phyloP scores from a whole-genome alignment of 192 early-diverging fungal species.

The Paraglomus occultum region DNA sequence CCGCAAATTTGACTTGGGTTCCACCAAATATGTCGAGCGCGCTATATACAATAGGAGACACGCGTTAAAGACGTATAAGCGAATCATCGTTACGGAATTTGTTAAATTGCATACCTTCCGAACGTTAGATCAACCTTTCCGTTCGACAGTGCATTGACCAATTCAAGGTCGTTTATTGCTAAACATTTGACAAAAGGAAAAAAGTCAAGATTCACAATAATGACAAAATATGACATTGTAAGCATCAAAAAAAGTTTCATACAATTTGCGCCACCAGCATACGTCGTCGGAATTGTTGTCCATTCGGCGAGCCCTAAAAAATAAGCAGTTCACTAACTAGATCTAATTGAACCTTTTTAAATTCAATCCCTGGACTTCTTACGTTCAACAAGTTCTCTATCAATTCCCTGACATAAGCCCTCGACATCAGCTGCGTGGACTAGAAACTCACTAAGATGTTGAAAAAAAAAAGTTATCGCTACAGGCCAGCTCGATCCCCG shows the following conservation, averaged over 20 bases:
- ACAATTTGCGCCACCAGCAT: constrained; percentile 88
- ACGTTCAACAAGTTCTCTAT: constrained; percentile 78
- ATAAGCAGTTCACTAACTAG: background rate
- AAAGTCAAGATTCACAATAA: background rate
- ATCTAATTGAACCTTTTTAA: background rate
- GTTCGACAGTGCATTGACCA: constrained; percentile 75
- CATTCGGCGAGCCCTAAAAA: constrained; percentile 69
- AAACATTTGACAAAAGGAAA: constrained; percentile 10
- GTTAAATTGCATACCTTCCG: constrained; percentile 61
- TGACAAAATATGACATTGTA: background rate
- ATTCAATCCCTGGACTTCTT: constrained; percentile 10
- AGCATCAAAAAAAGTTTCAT: constrained; percentile 23
- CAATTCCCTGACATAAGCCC: constrained; percentile 93
- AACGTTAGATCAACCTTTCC: constrained; percentile 92
- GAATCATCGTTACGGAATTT: background rate
- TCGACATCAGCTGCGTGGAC: constrained; percentile 99
- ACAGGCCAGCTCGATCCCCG: too few species aligned
- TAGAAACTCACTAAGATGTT: constrained; percentile 75
- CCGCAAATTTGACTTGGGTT: constrained; percentile 69
- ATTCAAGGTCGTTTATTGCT: constrained; percentile 66
- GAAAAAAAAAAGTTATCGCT: constrained; percentile 10
- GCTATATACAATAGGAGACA: constrained; percentile 40
- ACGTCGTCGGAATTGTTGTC: constrained; percentile 87
- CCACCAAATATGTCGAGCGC: constrained; percentile 99
- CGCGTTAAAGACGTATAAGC: background rate